Evolutionary conservation across 1,284 basidiomycete genomes (phyloP), one percentile per base, ranked within the genome.

Genomic region (Schizopora paradoxa): DNA sequence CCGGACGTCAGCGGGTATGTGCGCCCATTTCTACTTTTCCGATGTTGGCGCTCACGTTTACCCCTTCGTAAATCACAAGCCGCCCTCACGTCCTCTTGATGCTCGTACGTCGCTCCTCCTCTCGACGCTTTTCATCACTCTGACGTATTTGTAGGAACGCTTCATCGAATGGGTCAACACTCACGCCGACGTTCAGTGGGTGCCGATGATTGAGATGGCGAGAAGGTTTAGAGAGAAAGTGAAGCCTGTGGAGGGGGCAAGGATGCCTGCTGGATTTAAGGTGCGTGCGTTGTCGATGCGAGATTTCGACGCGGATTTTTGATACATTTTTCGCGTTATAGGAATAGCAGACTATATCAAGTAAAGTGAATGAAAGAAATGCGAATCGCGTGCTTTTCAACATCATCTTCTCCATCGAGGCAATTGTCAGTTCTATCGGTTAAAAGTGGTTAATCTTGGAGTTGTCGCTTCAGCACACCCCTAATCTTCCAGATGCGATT

Each of bases 131-230:
- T 25, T 8, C 31, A 14, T 28, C 29, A 27, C 14, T 27, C 2
- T 14, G 25, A 21, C 3, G 22, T 29, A 7, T 18, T 11, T 28
- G n/a, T 47, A 82, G 73, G 82, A 88, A 59, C 73, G 81, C 36
- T 85, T 88, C 60, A 86, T 90, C 54, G 77, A 84, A 55, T 87
- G 83, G 81, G 70, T 88, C 43, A 86, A 86, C 57, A 76, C 72
- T 2, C 83, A 87, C 58, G 75, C 79, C 22, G 75, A 78, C 43
- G 76, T 89, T 2, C 72, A 84, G 48, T 89, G 82, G 81, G 81
- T 82, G 13, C 77, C 81, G 14, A 78, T 88, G 77, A 71, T 76
- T 48, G 75, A 82, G 49, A 80, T 82, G 75, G 72, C 74, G 16
- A 62, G 66, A 36, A 76, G 78, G 37, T 80, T 79, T 51, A 56